Evolutionary conservation across 768 basidiomycete genomes (phyloP).

Genomic region (Phylloporus rhodoxanthus): DNA sequence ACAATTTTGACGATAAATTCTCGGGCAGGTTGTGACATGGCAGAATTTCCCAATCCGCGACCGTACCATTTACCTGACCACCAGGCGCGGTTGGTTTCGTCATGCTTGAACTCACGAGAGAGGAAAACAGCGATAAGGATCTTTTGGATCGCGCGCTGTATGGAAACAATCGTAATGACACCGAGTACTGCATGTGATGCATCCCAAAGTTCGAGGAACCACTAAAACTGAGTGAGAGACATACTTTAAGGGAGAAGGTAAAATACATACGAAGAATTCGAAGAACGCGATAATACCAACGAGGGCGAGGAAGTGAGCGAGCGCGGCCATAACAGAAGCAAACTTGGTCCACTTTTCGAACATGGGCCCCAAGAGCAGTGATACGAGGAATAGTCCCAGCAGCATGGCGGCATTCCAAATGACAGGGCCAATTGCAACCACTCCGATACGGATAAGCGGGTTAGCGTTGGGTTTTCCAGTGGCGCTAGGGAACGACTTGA

Average conservation of each 20-base stretch:
- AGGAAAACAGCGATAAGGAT: slow-evolving; percentile 91
- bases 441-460: slow-evolving; percentile 80
- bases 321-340: slow-evolving; percentile 85
- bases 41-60: slow-evolving; percentile 83
- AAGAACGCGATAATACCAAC: slow-evolving; percentile 86
- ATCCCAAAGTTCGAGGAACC: slow-evolving; percentile 96
- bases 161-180: slow-evolving; percentile 79
- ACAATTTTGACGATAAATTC: slow-evolving; percentile 98
- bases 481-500: slow-evolving; percentile 78
- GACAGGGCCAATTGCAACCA: slow-evolving; percentile 88
- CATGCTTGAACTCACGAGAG: slow-evolving; percentile 96
- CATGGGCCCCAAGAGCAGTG: slow-evolving; percentile 90
- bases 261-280: slow-evolving; percentile 81
- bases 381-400: slow-evolving; percentile 79
- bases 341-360: slow-evolving; percentile 81
- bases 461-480: slow-evolving; percentile 66
- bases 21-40: slow-evolving; percentile 91
- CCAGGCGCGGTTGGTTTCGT: slow-evolving; percentile 97
- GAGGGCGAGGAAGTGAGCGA: slow-evolving; percentile 80
- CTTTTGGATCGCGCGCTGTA: slow-evolving; percentile 92
- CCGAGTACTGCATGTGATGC: slow-evolving; percentile 95
- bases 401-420: slow-evolving; percentile 93
- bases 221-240: slow-evolving; percentile 40
- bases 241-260: slow-evolving; percentile 29
- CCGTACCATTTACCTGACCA: slow-evolving; percentile 99